Evolutionary conservation across 129 eudicot genomes (phyloP).

Genomic region (Helianthus annuus): HanXRQr2.0-SUNRISE NC_035441.2:132196651-132197150

Average conservation of each 20-base stretch:
- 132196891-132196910: neutral
- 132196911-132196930: too few relatives aligned
- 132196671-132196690: constrained; percentile 22
- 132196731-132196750: neutral
- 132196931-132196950: too few relatives aligned
- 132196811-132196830: neutral
- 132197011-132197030: too few relatives aligned
- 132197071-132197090: too few relatives aligned
- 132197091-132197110: too few relatives aligned
- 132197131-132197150: too few relatives aligned
- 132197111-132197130: too few relatives aligned
- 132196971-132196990: too few relatives aligned
- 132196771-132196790: neutral
- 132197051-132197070: too few relatives aligned
- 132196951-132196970: too few relatives aligned
- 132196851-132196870: neutral
- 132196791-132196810: constrained; percentile 3
- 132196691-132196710: constrained; percentile 10
- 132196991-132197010: too few relatives aligned
- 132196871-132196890: neutral
- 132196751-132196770: neutral
- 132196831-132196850: neutral
- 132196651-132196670: constrained; percentile 16
- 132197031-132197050: too few relatives aligned
- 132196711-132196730: constrained; percentile 18